Base-by-base conservation (phyloP, 495 filamentous ascomycete genomes). In the Hypoxylon lienhwacheense region DNA sequence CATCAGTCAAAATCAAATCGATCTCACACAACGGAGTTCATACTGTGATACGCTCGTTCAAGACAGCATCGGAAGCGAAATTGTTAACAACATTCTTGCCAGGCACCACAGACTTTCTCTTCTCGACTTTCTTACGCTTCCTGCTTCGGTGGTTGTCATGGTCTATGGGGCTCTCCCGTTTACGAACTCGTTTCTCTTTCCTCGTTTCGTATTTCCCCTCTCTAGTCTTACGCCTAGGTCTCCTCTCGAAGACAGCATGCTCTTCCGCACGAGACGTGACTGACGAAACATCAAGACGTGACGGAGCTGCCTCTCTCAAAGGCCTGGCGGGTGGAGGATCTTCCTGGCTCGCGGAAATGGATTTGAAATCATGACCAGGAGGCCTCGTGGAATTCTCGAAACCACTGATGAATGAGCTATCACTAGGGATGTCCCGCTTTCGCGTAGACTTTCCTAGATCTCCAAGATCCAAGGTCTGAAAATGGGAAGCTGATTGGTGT, bases 21-120 rank as follows among this genome's bases (percentile, higher is more conserved):
- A 2, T 43, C 7, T 8, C 14, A 25, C n/a, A 5, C 17, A 57
- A 39, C 6, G 2, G 25, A n/a, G 19, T 20, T 35, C 77, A 62
- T 71, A 88, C 85, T 12, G 85, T 89, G 42, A 88, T 71, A 28
- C 87, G 80, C 5, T 80, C 73, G 34, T 74, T 74, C 12, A 77
- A 67, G 15, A 91, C 81, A 59, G 85, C 85, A 20, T 81, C 70
- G 32, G 85, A 85, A 11, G 76, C 72, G 55, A 89, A 91, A 19
- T 77, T 74, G 36, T 81, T 75, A 62, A 85, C 80, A 7, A 88
- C 69, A 17, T 78, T 74, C 52, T 70, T 70, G 22, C 79, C 73
- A 15, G 68, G 55, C 40, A 44, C 48, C 34, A 36, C 36, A 35
- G 31, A 58, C 39, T 69, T 69, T 40, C 60, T 69, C 61, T 64